Evolutionary conservation across 306 rosid genomes (phyloP).

Genomic region (Acacia confusa): DNA sequence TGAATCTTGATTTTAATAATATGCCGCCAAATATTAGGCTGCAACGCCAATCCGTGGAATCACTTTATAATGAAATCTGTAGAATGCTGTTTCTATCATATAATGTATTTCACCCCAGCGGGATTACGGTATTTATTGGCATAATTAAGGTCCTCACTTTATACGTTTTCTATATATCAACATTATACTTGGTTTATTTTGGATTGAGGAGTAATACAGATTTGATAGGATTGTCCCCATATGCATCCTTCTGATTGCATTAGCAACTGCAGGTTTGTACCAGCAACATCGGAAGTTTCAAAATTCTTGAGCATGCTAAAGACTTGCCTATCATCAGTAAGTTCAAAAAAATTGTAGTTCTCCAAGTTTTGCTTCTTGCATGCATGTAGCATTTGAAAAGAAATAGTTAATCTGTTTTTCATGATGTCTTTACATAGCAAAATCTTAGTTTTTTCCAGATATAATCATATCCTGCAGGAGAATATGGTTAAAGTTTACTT

Average conservation of each 20-base stretch:
- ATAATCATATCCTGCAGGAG: constrained; percentile 12
- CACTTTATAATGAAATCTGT: background rate
- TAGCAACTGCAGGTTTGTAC: constrained; percentile 56
- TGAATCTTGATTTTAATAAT: constrained; percentile 1
- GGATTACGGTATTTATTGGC: background rate
- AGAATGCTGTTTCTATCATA: background rate
- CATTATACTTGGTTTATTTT: constrained; percentile 28
- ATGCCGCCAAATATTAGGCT: background rate
- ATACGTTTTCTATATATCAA: background rate
- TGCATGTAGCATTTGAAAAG: background rate
- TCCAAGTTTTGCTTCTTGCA: background rate
- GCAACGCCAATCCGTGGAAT: background rate
- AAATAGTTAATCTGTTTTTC: constrained; percentile 5
- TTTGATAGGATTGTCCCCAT: constrained; percentile 13
- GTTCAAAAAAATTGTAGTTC: constrained; percentile 34
- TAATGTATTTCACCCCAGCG: background rate
- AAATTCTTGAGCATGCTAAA: constrained; percentile 75
- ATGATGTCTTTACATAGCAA: background rate
- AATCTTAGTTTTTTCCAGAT: background rate
- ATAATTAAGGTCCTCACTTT: background rate
- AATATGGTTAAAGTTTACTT: constrained; percentile 17
- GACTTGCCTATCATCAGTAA: constrained; percentile 86
- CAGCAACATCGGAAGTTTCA: constrained; percentile 51
- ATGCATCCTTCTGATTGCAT: constrained; percentile 22
- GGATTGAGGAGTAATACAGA: background rate